Percentiles rank a stretch among this genome's conserved stretches.
Conservation (phyloP, 305 asterid genomes). For the Withania somnifera region DNA sequence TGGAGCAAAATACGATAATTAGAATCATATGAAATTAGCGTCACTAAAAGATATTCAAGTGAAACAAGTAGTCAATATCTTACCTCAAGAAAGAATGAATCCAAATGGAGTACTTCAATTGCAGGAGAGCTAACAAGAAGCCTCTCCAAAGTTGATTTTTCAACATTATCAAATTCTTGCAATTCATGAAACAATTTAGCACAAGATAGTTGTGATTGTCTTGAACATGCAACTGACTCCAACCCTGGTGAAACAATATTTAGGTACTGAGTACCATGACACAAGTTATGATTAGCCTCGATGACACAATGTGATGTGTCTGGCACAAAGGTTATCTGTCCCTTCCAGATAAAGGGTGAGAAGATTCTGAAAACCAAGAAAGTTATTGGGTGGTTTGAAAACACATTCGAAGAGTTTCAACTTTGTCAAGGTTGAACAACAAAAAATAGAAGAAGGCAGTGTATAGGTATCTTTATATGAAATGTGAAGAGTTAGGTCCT, state of each 20-base stretch:
- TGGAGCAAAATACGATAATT: neutral
- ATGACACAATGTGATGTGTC: neutral
- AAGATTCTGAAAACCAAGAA: neutral
- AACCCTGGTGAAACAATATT: neutral
- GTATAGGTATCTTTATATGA: neutral
- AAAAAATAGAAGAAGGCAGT: constrained; percentile 4
- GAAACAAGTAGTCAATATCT: neutral
- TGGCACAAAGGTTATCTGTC: too few species aligned
- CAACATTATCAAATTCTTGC: neutral
- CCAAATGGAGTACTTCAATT: neutral
- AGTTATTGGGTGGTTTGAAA: neutral
- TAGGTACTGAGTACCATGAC: neutral
- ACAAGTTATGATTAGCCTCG: neutral
- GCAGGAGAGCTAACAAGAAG: neutral
- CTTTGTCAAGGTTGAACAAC: neutral
- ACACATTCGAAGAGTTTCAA: neutral
- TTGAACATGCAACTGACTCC: neutral
- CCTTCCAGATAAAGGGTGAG: neutral
- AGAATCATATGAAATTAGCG: too few species aligned
- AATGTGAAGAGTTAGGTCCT: neutral
- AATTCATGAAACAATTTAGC: neutral
- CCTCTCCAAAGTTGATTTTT: neutral
- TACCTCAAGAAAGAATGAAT: neutral
- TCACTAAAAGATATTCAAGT: neutral
- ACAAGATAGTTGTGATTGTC: neutral